A percentile compares a stretch with the other conserved stretches of the same genome.
Evolutionary conservation across 192 early-diverging fungal species (phyloP).

Genomic region (Podochytrium sp.): DNA sequence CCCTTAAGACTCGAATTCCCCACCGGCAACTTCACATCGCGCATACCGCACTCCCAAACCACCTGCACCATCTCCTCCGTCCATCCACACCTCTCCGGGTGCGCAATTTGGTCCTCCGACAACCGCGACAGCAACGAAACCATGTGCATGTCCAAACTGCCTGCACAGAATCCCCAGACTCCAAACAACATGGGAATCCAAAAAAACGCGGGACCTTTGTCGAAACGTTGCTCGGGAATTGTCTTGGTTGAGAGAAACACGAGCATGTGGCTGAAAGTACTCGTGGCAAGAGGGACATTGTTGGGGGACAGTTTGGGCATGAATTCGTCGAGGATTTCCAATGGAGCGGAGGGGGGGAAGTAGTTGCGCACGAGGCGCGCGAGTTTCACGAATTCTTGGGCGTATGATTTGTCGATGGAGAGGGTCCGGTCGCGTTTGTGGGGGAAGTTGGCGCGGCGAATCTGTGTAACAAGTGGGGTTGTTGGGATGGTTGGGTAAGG

Average conservation of each 20-base stretch:
- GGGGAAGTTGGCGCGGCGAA: conserved; percentile 61
- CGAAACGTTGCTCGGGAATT: neutral
- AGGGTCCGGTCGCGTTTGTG: conserved; percentile 68
- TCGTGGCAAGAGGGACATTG: conserved; percentile 61
- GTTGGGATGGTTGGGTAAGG: neutral
- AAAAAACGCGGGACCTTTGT: conserved; percentile 47
- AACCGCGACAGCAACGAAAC: conserved; percentile 74
- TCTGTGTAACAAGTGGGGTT: conserved; percentile 17
- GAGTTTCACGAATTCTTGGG: conserved; percentile 37
- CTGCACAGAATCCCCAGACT: conserved; percentile 77
- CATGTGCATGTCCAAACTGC: conserved; percentile 64
- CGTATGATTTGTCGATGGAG: conserved; percentile 54
- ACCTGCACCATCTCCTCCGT: conserved; percentile 61
- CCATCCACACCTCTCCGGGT: conserved; percentile 52
- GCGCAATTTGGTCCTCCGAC: conserved; percentile 45
- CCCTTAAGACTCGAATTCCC: conserved; percentile 38
- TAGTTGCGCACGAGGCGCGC: conserved; percentile 47
- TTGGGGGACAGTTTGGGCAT: conserved; percentile 76
- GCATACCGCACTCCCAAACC: conserved; percentile 61
- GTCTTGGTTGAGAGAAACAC: conserved; percentile 70
- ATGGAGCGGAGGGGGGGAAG: conserved; percentile 67
- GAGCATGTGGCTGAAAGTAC: conserved; percentile 60
- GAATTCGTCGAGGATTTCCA: conserved; percentile 78
- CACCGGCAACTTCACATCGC: conserved; percentile 43
- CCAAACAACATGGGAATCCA: conserved; percentile 84